These are phyloP conservation scores for Colletotrichum trifolii DNA, from an alignment of 2,329 filamentous ascomycete genomes.

Conservation along the genomic window DNA sequence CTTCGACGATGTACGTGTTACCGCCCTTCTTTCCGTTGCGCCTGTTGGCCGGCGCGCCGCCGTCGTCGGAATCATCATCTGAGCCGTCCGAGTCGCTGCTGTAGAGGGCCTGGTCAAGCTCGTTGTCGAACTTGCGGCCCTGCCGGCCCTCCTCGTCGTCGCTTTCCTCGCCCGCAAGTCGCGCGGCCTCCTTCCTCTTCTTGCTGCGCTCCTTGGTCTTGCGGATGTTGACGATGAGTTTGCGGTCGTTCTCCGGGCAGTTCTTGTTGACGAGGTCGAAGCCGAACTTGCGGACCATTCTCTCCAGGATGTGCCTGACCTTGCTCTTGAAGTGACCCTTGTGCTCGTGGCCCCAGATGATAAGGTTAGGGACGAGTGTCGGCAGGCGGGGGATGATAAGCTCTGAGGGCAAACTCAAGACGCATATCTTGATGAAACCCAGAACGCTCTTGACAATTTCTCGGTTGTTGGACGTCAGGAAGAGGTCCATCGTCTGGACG, in stretches of 20 bases:
- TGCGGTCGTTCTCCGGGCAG: constrained; percentile 87
- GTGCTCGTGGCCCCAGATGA: constrained; percentile 98
- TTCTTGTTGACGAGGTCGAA: constrained; percentile 81
- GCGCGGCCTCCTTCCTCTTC: constrained; percentile 81
- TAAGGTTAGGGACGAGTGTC: constrained; percentile 86
- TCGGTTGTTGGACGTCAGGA: constrained; percentile 94
- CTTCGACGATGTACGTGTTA: constrained; percentile 90
- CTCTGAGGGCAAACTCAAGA: constrained; percentile 84
- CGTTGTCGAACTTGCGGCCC: constrained; percentile 80
- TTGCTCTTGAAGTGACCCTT: constrained; percentile 97
- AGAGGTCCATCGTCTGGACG: constrained; percentile 94
- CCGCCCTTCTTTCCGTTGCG: constrained; percentile 67
- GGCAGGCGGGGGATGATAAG: constrained; percentile 82
- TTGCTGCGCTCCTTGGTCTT: constrained; percentile 94
- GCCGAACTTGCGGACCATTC: constrained; percentile 92
- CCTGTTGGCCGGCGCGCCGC: constrained; percentile 55
- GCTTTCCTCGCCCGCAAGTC: constrained; percentile 67
- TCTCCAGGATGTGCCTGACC: constrained; percentile 97
- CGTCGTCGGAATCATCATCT: constrained; percentile 71
- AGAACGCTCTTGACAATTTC: constrained; percentile 96
- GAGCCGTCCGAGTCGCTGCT: constrained; percentile 75
- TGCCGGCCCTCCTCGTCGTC: constrained; percentile 66
- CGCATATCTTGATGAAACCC: constrained; percentile 95
- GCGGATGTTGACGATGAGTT: constrained; percentile 92
- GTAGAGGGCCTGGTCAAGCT: constrained; percentile 96